phyloP scores from a whole-genome alignment of 73 alveolate genomes.

The Paramecium sonneborni region DNA sequence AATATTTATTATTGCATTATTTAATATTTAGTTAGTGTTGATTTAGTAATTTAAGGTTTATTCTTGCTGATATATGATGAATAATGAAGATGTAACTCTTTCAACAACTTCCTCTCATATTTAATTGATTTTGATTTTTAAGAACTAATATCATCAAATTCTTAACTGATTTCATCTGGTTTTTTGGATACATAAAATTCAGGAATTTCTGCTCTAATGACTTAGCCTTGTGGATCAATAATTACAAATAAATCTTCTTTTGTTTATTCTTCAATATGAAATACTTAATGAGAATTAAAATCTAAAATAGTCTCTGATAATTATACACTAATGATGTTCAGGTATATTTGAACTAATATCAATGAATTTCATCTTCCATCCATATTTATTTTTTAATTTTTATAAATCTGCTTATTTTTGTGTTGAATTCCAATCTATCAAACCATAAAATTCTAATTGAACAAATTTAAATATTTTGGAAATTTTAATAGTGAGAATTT shows the following conservation, averaged over 20 bases:
- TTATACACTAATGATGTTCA: neutral
- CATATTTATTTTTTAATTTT: conserved; percentile 1
- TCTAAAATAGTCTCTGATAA: neutral
- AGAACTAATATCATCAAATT: conserved; percentile 17
- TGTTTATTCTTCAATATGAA: neutral
- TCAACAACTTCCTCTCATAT: neutral
- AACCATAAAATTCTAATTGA: neutral
- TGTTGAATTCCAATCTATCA: neutral
- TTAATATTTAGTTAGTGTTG: neutral
- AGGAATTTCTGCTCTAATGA: conserved; percentile 34
- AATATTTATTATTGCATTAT: neutral
- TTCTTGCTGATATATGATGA: neutral
- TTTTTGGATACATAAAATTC: conserved; percentile 17
- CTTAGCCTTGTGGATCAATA: neutral
- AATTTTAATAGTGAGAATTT: neutral
- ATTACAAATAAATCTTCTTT: neutral
- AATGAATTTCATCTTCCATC: neutral
- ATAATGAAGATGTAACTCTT: neutral
- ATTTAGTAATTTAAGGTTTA: neutral
- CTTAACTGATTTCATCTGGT: neutral
- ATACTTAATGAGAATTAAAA: neutral
- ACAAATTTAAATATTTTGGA: neutral
- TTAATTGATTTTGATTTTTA: neutral
- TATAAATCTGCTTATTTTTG: neutral
- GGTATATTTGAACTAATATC: neutral